Evolutionary conservation across 1,284 basidiomycete genomes (phyloP), one percentile per base, ranked within the genome.

Genomic region (Puccinia polysora): DNA sequence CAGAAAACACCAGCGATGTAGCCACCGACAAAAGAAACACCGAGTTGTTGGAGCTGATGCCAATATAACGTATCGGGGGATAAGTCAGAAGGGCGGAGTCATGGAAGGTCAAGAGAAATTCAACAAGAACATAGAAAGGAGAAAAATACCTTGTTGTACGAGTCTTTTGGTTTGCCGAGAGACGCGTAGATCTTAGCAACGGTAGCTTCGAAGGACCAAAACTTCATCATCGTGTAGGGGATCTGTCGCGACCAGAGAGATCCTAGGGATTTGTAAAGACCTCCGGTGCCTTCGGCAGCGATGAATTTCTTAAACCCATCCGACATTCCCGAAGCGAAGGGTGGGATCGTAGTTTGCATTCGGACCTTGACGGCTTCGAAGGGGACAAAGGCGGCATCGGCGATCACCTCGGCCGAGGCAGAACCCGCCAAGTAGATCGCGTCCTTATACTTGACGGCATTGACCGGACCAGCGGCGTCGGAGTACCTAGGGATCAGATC

Each of bases 1-100:
- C 72, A 78, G 75, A 78, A 78, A 74, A 78, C 74, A 75, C 78
- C 78, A 50, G 78, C 78, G 68, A 78, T 78, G 77, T 79, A 78
- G 75, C 77, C 76, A 73, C 53, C 67, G 53, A 74, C 72, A 49
- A 73, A 73, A 23, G 71, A 77, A 64, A 78, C 77, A 73, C 76
- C 77, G 75, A 79, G 77, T 75, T 79, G 78, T 76, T 79, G 74
- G 62, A 78, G 73, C 78, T 73, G 38, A 2, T 18, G 40, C 23
- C 45, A 60, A 50, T 18, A 47, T 18, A 28, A n/a, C 18, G 20
- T 30, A 18, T 20, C 6, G 23, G n/a, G 15, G 43, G 59, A 20
- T 18, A 18, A 43, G 8, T 43, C 40, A 43, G 8, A 43, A 43
- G 18, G 18, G 40, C 40, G 8, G 40, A 8, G 18, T 43, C 40